Conservation (phyloP, 2,329 filamentous ascomycete genomes). For the Sporothrix luriei region DNA sequence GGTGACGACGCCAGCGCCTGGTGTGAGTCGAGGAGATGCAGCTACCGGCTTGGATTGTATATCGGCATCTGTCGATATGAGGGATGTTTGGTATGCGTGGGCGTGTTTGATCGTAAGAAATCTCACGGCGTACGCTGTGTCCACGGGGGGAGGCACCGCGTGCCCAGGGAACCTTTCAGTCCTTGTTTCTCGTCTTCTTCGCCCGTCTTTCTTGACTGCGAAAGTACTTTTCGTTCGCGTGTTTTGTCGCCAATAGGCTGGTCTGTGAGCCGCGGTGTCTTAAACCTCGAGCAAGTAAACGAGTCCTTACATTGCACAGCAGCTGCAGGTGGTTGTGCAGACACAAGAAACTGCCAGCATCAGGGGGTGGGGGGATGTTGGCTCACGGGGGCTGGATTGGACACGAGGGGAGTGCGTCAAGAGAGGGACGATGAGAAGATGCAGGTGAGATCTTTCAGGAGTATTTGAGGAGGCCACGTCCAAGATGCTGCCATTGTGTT, state of each 20-base stretch:
- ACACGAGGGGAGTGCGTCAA: background rate
- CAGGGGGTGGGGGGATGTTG: constrained; percentile 15
- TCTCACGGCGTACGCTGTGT: constrained; percentile 18
- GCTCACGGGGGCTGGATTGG: background rate
- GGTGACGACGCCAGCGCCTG: background rate
- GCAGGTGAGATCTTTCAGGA: background rate
- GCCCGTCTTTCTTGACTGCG: background rate
- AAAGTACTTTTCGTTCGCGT: constrained; percentile 7
- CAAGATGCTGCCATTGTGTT: background rate
- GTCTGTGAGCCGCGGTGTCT: constrained; percentile 27
- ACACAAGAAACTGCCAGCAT: constrained; percentile 21
- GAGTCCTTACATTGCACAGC: constrained; percentile 27
- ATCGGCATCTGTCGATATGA: background rate
- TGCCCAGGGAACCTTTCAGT: constrained; percentile 2
- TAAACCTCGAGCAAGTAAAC: constrained; percentile 29
- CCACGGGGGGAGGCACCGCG: background rate
- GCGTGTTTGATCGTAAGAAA: constrained; percentile 12
- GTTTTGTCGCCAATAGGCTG: background rate
- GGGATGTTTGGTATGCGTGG: background rate
- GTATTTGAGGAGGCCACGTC: background rate
- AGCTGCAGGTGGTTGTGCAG: constrained; percentile 23
- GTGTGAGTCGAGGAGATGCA: background rate
- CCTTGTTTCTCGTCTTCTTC: background rate
- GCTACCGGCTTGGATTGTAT: background rate
- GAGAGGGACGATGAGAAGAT: background rate